phyloP scores from a whole-genome alignment of 345 rosid genomes.

The Angophora floribunda region DNA sequence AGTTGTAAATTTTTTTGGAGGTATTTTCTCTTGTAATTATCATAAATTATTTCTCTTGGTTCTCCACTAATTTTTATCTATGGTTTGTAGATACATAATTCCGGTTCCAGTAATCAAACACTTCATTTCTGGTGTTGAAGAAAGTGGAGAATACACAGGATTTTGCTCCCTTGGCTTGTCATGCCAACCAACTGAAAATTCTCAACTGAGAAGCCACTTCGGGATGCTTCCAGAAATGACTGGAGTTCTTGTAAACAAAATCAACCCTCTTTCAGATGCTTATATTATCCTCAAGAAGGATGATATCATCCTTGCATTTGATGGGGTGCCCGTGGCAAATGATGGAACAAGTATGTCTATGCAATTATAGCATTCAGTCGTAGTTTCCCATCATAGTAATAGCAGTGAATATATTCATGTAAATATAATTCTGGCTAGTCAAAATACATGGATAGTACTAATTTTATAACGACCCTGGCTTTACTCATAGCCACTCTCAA shows the following conservation, averaged over 20 bases:
- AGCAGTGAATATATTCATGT: neutral
- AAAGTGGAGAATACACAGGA: constrained; percentile 57
- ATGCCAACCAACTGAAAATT: constrained; percentile 81
- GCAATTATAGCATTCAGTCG: neutral
- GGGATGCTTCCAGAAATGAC: constrained; percentile 61
- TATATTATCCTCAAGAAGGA: constrained; percentile 50
- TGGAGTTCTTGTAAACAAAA: constrained; percentile 74
- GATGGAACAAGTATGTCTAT: constrained; percentile 60
- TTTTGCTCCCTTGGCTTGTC: constrained; percentile 84
- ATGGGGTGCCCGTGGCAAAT: constrained; percentile 73
- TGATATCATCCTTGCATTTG: constrained; percentile 71
- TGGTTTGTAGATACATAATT: constrained; percentile 62
- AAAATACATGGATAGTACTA: neutral
- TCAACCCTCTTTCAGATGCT: constrained; percentile 72
- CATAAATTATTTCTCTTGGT: neutral
- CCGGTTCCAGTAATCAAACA: constrained; percentile 80
- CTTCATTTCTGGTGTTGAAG: constrained; percentile 68
- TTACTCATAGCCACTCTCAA: neutral
- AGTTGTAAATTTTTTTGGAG: neutral
- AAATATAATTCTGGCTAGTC: neutral
- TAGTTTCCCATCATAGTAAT: neutral
- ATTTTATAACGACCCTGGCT: neutral
- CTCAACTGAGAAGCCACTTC: constrained; percentile 56
- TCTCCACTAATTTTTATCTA: neutral
- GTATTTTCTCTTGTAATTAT: neutral